phyloP scores from a whole-genome alignment of 1,284 basidiomycete species.

The Rhodotorula sp. region DNA sequence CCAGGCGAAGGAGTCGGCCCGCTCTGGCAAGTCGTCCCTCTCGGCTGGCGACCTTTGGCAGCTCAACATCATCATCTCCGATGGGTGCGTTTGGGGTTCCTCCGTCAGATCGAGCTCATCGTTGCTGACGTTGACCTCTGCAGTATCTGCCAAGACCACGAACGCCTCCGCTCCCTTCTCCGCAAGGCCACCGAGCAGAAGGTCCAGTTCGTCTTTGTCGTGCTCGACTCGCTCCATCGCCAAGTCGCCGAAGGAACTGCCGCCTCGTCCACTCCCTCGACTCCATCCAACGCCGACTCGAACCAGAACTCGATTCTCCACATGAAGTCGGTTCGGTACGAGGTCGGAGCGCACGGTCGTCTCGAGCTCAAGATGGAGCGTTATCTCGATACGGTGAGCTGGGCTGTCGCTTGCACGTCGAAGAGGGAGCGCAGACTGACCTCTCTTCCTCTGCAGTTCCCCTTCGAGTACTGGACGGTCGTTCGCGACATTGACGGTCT shows the following conservation, averaged over 20 bases:
- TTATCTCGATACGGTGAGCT: conserved; percentile 19
- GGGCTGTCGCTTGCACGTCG: too few relatives aligned
- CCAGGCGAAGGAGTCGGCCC: conserved; percentile 65
- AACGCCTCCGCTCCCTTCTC: conserved; percentile 72
- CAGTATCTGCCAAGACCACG: conserved; percentile 88
- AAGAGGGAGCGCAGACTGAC: too few relatives aligned
- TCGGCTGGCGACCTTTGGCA: conserved; percentile 85
- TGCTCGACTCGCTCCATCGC: conserved; percentile 76
- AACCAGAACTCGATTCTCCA: conserved; percentile 75
- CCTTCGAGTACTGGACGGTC: conserved; percentile 97
- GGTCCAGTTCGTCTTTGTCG: conserved; percentile 93
- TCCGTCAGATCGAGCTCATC: too few relatives aligned
- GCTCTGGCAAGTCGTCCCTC: conserved; percentile 59
- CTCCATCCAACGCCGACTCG: conserved; percentile 31
- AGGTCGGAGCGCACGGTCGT: conserved; percentile 67
- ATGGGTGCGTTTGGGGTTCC: conserved; percentile 58
- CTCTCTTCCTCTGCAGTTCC: conserved; percentile 58
- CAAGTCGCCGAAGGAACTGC: conserved; percentile 8
- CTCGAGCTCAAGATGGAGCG: conserved; percentile 65
- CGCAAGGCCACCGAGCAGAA: conserved; percentile 84
- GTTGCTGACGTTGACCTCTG: neutral
- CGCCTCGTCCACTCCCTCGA: conserved; percentile 49
- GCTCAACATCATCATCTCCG: conserved; percentile 96
- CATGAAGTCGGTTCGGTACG: conserved; percentile 90
- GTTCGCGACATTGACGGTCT: conserved; percentile 85